A percentile compares a stretch with the other conserved stretches of the same genome.
Evolutionary conservation across 2,329 filamentous ascomycete genomes (phyloP).

Genomic region (Aspergillus quadricinctus): DNA sequence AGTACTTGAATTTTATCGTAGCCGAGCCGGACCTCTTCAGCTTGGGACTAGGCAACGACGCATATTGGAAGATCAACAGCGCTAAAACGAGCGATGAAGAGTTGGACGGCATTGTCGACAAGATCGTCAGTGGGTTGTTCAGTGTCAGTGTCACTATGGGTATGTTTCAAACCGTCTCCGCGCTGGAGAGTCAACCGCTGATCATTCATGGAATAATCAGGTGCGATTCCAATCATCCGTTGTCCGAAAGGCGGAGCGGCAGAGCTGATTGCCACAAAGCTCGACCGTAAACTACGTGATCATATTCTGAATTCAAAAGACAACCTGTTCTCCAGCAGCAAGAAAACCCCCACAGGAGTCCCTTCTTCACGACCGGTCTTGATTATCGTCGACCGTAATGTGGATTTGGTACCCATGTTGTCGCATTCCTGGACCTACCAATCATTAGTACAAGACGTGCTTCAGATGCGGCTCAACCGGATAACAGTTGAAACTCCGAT

Average conservation of each 20-base stretch:
- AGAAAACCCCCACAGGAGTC: constrained; percentile 59
- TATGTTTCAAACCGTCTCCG: constrained; percentile 34
- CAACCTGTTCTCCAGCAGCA: constrained; percentile 75
- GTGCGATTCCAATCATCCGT: constrained; percentile 89
- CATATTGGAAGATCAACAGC: constrained; percentile 96
- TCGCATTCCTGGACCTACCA: constrained; percentile 94
- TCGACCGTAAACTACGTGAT: constrained; percentile 92
- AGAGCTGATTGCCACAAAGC: constrained; percentile 87
- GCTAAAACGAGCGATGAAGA: constrained; percentile 85
- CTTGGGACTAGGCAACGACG: constrained; percentile 85
- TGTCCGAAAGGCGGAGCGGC: constrained; percentile 90
- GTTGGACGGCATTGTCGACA: constrained; percentile 80
- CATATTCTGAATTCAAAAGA: constrained; percentile 97
- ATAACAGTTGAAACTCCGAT: constrained; percentile 84
- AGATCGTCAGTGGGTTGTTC: constrained; percentile 93
- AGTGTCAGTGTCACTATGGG: constrained; percentile 98
- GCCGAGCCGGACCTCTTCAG: constrained; percentile 94
- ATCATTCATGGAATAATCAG: constrained; percentile 41
- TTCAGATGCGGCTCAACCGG: constrained; percentile 80
- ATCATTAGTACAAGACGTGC: constrained; percentile 74
- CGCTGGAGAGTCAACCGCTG: constrained; percentile 1
- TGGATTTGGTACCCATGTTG: constrained; percentile 96
- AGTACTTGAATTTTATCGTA: constrained; percentile 96
- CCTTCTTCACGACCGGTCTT: constrained; percentile 79
- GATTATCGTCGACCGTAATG: constrained; percentile 89